Evolutionary conservation across 352 stramenopile species (phyloP).

Genomic region (Pythium myriotylum): DNA sequence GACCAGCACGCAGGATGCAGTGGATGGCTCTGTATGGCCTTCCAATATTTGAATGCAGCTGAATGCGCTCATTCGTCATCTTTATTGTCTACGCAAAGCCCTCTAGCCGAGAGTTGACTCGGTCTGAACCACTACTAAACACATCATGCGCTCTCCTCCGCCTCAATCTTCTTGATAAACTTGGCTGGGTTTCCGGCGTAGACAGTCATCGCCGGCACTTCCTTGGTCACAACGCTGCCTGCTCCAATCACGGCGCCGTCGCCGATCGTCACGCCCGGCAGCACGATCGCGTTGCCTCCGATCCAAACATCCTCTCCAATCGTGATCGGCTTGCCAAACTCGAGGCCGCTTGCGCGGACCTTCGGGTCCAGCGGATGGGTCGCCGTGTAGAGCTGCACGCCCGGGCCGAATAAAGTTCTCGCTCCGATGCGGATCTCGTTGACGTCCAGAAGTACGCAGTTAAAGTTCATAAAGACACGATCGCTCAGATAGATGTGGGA

Average conservation of each 20-base stretch:
- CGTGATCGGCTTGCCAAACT: slow-evolving; percentile 67
- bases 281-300: slow-evolving; percentile 72
- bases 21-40: no score
- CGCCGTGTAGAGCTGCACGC: slow-evolving; percentile 81
- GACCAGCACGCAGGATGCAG: no score
- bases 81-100: no score
- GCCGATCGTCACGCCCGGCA: slow-evolving; percentile 76
- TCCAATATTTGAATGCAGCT: no score
- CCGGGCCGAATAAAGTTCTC: slow-evolving; percentile 69
- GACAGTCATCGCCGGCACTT: slow-evolving; percentile 65
- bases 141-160: no score
- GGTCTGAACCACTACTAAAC: no score
- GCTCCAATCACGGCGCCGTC: slow-evolving; percentile 65
- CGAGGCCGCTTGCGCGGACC: slow-evolving; percentile 40
- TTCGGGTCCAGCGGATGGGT: slow-evolving; percentile 72
- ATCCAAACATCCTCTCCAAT: slow-evolving; percentile 89
- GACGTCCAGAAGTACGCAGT: slow-evolving; percentile 86
- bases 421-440: slow-evolving; percentile 79
- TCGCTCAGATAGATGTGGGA: slow-evolving; percentile 75
- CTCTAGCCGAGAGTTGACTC: no score
- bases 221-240: slow-evolving; percentile 79
- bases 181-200: slow-evolving; percentile 75
- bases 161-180: slow-evolving; percentile 62
- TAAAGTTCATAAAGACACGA: slow-evolving; percentile 89
- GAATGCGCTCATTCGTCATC: no score